Base-by-base conservation (phyloP, 2,329 filamentous ascomycete species). In the Berkeleyomyces rouxiae region DNA sequence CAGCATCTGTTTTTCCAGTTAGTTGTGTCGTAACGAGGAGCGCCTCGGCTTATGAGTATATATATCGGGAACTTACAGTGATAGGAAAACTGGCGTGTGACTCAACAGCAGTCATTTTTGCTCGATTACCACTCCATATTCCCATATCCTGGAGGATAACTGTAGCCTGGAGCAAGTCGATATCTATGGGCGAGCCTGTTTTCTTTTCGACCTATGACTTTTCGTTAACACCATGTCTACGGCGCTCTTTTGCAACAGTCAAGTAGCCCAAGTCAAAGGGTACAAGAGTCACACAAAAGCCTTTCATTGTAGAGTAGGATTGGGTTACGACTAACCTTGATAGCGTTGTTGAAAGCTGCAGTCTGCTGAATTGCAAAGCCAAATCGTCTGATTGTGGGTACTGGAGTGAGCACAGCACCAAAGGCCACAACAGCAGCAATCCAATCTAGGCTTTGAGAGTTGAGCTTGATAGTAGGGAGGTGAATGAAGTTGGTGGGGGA, bases 401-500 rank as follows among this genome's bases (percentile, higher is more conserved):
- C 77, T 0, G 82, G 79, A 1, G 82, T 81, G 53, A 80, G 72
- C 0, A 80, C 77, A 4, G 82, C 83, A 4, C 84, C 84, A n/a
- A 78, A 78, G 3, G 83, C 80, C 0, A 81, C 78, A 2, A 82
- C 78, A n/a, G 77, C 76, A 4, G 78, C 81, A 11, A 86, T 73
- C 70, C 84, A 80, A 66, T 85, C 82, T 0, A 82, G 78, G 65
- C 76, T 76, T 63, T 81, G 76, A 2, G 74, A 73, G 16, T 80
- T 80, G 6, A 83, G 74, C 1, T 75, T 77, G 46, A 86, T 79
- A 0, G 81, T 82, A 1, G 81, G 78, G 55, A 82, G 77, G 70
- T 87, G 84, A 63, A 87, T 78, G 75, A 79, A 86, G 55, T 77
- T 75, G 57, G 80, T 81, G 0, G 83, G 75, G 64, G 82, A 76